Base-by-base conservation (phyloP, 352 stramenopile species). In the Pythium dissimile region DNA sequence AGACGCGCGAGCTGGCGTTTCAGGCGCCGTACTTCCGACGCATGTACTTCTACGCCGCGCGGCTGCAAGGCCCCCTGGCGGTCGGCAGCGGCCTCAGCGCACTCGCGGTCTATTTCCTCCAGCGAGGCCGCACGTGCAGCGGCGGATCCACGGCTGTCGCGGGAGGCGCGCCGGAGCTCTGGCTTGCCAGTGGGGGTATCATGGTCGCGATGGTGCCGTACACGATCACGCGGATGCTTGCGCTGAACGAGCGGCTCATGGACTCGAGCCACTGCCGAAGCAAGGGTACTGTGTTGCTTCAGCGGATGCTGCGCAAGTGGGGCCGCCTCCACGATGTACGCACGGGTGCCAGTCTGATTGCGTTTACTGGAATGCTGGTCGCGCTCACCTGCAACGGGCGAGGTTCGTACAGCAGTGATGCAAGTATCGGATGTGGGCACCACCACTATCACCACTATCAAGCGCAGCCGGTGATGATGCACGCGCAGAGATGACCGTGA, bases 41-140 rank as follows among this genome's bases (percentile, higher is more conserved):
- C 45, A 89, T 92, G 77, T 89, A 92, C 68, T 87, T 83, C 49
- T 79, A 86, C 59, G 82, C 82, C 0, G 72, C 79, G 18, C 75
- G 77, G 2, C 73, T 89, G 62, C 76, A 90, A 37, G 82, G 67
- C 0, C 78, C 82, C 9, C 49, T 89, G 57, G 74, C 75, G 12
- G 24, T 88, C 23, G 67, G 75, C 24, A 88, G 77, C 37, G 77
- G 80, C 0, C 16, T 82, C 37, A 76, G 74, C 47, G 71, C 82
- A 2, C 27, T 88, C 26, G 55, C 69, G 0, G 80, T 86, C 28
- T 73, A 72, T 9, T 54, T 76, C 11, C 38, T 85, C 24, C 73
- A 88, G 56, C 52, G 57, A 10, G 53, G 55, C 1, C 56, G 58
- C 15, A 43, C 26, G n/a, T 65, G 58, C 20, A 71, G 43, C 42